Conservation (phyloP, 805 yeast species). For the Candida silvatica region DNA sequence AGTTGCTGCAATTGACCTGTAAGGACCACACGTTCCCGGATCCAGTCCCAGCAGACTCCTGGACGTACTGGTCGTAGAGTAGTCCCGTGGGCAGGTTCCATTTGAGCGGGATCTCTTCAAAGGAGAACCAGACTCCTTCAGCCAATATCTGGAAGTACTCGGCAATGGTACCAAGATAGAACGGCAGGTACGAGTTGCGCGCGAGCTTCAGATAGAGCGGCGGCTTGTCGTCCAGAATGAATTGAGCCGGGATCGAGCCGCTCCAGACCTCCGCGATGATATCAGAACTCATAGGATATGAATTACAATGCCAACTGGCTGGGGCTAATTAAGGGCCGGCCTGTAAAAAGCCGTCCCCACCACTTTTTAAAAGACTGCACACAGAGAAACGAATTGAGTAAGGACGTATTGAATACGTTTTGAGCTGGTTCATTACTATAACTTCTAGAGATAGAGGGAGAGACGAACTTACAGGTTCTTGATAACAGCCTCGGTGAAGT, state of each 20-base stretch:
- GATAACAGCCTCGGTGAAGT: constrained; percentile 90
- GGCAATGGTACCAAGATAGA: constrained; percentile 29
- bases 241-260: constrained; percentile 7
- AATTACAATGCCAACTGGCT: too few species aligned
- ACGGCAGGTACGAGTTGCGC: constrained; percentile 48
- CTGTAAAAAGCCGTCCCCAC: too few species aligned
- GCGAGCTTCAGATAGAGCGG: constrained; percentile 14
- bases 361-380: too few species aligned
- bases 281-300: too few species aligned
- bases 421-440: too few species aligned
- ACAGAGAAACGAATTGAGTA: too few species aligned
- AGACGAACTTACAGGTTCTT: constrained; percentile 44
- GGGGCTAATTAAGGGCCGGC: too few species aligned
- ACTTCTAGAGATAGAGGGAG: background rate
- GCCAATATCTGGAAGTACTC: constrained; percentile 26
- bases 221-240: constrained; percentile 11
- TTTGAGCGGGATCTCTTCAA: constrained; percentile 51
- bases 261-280: constrained; percentile 5
- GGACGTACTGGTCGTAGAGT: constrained; percentile 36
- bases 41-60: constrained; percentile 6
- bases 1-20: constrained; percentile 29
- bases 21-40: constrained; percentile 34
- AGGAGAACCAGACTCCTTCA: constrained; percentile 54
- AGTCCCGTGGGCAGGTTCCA: constrained; percentile 80
- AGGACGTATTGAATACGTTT: too few species aligned